Base-by-base conservation (phyloP, 768 basidiomycete species). In the Leccinum variicolor region DNA sequence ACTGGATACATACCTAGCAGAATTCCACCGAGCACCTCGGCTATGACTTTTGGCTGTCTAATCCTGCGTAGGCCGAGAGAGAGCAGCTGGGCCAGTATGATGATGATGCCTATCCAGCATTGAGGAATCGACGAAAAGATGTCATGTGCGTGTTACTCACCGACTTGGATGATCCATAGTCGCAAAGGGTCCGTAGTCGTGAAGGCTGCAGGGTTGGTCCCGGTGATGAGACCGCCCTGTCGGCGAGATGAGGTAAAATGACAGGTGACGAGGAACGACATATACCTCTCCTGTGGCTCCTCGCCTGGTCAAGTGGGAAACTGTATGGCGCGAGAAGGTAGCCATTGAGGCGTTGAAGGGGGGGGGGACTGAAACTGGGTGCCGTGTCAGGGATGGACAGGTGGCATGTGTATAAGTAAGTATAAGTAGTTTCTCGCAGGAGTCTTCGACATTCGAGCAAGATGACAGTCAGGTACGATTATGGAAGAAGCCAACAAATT, bases 1-100 rank as follows among this genome's bases (percentile, higher is more conserved):
- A 33, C n/a, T 19, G 63, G 64, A 67, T 73, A 78, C 90, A 10
- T 29, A 29, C 29, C 90, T 13, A 96, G 79, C n/a, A 98, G 64
- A 61, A 98, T 94, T 8, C 96, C 95, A 5, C 90, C 94, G 34
- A 97, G 74, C 26, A 96, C 84, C 59, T 92, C 90, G 6, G 89
- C 86, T 26, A 91, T 91, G 49, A 92, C 90, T 66, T 83, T 87
- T 4, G 96, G 96, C 64, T 98, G 96, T 23, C 82, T 81, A 33
- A 96, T 74, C 70, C 81, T 89, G n/a, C 82, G 77, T 36, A 98
- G 78, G 3, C 71, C 77, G 15, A 93, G 79, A 2, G 86, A 82
- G n/a, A 94, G 81, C 21, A 90, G 61, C 66, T 89, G 90, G 3
- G 90, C 87, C 53, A 86, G 89, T 45, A 79, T 73, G 52, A 99